Evolutionary conservation across 2,329 filamentous ascomycete genomes (phyloP), one percentile per base, ranked within the genome.

Genomic region (Cercospora nicotianae): DNA sequence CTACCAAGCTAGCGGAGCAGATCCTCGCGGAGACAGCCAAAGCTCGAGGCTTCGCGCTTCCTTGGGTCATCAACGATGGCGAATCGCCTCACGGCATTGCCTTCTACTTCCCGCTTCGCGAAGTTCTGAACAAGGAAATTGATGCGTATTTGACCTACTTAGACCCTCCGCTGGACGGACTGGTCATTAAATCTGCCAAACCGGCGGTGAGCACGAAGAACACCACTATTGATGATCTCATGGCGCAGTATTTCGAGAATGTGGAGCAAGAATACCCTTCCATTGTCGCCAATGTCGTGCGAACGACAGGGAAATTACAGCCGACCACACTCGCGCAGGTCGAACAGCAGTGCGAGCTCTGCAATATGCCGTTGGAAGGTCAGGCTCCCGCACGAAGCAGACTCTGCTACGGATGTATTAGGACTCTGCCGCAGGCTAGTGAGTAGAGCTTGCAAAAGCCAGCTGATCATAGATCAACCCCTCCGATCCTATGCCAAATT

Each of bases 201-300:
- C 77, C 79, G 7, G 79, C 61, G 79, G 90, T 76, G 80, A 91
- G 87, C 33, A 89, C 90, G 72, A 91, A 90, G 76, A 90, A 93
- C 72, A 86, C 92, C 57, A 96, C 93, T 57, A 97, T 99, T 74
- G 93, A 97, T 76, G 90, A 94, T 73, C 86, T 99, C 64, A 94
- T 98, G 90, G 82, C 85, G 67, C 89, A 93, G 66, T 99, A 97
- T 79, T 97, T 99, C 75, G 87, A 88, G 72, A 90, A 89, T 48
- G 92, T 97, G 16, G 94, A 97, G 77, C 87, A 88, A 72, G 91
- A 90, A 67, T 97, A 96, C 76, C 92, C 94, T 3, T 92, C 91
- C 65, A 93, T 98, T 65, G 94, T 99, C 72, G 91, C 94, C 33
- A 99, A 99, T 77, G 95, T 99, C 9, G 94, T 97, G 5, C 88